Evolutionary conservation across 2,329 filamentous ascomycete genomes (phyloP), one percentile per base, ranked within the genome.

Genomic region (Kalmusia sp.): DNA sequence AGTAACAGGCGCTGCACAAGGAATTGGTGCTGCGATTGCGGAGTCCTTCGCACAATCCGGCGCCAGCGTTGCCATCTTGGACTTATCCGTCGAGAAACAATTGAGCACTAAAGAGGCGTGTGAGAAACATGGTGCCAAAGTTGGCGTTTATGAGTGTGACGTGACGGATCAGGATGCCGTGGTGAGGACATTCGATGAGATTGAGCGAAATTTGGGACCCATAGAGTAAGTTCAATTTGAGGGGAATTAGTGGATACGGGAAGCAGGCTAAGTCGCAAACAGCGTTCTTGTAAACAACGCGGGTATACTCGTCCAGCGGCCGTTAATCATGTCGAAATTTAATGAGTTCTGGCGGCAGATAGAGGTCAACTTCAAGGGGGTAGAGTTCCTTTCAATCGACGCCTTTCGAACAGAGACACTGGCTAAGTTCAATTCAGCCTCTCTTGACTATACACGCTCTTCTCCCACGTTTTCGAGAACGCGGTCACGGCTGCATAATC

Each of bases 331-430:
- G 67, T 57, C 61, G 5, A 60, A 49, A 1, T 68, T 70, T 38
- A 52, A 64, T 2, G 25, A 24, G 1, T 70, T 70, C 45, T 70
- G 68, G 68, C 51, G 59, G 25, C 64, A 69, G 44, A 68, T 70
- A 15, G 68, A 70, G 44, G 68, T 70, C 25, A 70, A 69, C 30
- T 69, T 70, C 46, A 70, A 70, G 54, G 68, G 55, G 4, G 63
- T 61, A 50, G 14, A 49, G 54, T 14, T 45, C 14, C 27, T 30
- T 19, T 35, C 6, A 19, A 8, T n/a, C n/a, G n/a, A n/a, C n/a
- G n/a, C 22, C 8, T 40, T 11, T 41, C 25, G 11, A 30, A 22
- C 12, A 6, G n/a, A 9, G 17, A 6, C 6, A n/a, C 33, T 22
- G 9, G 15, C 25, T 30, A 31, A 38, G n/a, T 15, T 15, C 8